These are phyloP conservation scores for Aphanomyces stellatus DNA, from an alignment of 352 stramenopile species.

Conservation along the genomic window DNA sequence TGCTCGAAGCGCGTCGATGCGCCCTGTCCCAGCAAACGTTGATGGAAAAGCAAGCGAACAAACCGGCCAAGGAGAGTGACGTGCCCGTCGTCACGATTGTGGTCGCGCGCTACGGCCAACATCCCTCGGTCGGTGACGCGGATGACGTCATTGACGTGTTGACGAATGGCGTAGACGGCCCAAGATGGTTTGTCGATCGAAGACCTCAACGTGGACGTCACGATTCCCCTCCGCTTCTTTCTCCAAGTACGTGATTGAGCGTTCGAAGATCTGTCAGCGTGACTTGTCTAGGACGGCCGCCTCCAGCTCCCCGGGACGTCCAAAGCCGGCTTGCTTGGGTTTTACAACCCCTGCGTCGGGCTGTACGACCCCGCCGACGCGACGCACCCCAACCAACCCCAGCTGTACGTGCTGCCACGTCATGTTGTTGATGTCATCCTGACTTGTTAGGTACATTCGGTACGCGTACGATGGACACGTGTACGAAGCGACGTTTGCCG, in stretches of 20 bases:
- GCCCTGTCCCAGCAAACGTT: slow-evolving; percentile 65
- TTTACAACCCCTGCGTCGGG: slow-evolving; percentile 72
- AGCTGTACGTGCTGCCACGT: slow-evolving; percentile 62
- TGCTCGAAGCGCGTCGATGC: slow-evolving; percentile 37
- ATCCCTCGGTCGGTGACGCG: slow-evolving; percentile 46
- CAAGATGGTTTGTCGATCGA: slow-evolving; percentile 15
- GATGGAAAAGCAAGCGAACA: slow-evolving; percentile 58
- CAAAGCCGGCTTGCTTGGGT: slow-evolving; percentile 62
- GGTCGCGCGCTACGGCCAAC: slow-evolving; percentile 60
- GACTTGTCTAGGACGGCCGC: slow-evolving; percentile 50
- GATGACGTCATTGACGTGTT: background rate
- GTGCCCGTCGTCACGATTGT: slow-evolving; percentile 60
- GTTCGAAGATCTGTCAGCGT: too few species aligned
- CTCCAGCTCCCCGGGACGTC: slow-evolving; percentile 44
- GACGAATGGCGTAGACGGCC: background rate
- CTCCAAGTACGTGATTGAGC: slow-evolving; percentile 39
- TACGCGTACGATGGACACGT: slow-evolving; percentile 63
- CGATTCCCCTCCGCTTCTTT: slow-evolving; percentile 73
- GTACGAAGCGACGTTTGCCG: slow-evolving; percentile 76
- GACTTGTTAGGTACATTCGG: slow-evolving; percentile 47
- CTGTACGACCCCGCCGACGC: slow-evolving; percentile 29
- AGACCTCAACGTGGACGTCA: slow-evolving; percentile 45
- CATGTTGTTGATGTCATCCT: background rate
- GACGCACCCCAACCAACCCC: slow-evolving; percentile 32
- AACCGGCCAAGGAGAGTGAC: slow-evolving; percentile 40